phyloP scores from a whole-genome alignment of 176 grass and related monocot species.

The Zea luxurians region DNA sequence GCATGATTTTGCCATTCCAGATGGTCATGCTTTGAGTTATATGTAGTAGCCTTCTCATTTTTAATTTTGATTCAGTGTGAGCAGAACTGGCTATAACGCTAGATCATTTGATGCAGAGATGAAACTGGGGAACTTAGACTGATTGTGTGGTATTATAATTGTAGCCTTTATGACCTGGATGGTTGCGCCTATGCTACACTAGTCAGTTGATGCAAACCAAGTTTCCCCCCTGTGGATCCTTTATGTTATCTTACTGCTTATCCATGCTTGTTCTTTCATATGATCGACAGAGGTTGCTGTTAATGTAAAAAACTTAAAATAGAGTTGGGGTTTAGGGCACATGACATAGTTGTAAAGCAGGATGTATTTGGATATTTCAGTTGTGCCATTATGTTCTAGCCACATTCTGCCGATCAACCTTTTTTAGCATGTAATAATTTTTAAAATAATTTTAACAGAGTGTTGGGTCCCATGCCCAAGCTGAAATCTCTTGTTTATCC shows the following conservation, averaged over 20 bases:
- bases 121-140: neutral
- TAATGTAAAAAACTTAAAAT: neutral
- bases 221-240: neutral
- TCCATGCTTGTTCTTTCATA: neutral
- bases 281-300: neutral
- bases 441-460: constrained; percentile 51
- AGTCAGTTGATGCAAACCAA: constrained; percentile 7
- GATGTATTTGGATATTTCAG: constrained; percentile 22
- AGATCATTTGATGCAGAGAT: neutral
- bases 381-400: neutral
- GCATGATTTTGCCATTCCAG: neutral
- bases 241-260: neutral
- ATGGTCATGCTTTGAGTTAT: neutral
- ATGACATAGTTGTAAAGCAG: neutral
- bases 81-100: neutral
- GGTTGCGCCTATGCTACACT: neutral
- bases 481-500: constrained; percentile 86
- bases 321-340: neutral
- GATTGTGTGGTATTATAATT: neutral
- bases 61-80: neutral
- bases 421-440: constrained; percentile 3
- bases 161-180: constrained; percentile 1
- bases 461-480: constrained; percentile 83
- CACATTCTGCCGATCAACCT: constrained; percentile 27
- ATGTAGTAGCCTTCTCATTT: constrained; percentile 23